phyloP scores from a whole-genome alignment of 495 filamentous ascomycete species.

The Halenospora varia region DNA sequence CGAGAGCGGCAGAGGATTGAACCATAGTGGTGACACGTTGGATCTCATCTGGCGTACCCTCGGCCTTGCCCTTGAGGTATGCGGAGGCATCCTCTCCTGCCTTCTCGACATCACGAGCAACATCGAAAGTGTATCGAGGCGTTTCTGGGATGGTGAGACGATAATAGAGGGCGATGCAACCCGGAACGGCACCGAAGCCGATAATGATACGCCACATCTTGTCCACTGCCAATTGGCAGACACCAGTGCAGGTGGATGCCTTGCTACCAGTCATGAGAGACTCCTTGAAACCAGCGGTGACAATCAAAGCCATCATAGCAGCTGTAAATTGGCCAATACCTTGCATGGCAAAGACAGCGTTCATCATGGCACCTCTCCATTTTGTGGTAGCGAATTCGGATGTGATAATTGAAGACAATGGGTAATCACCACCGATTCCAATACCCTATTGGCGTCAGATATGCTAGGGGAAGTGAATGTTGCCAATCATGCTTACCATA shows the following conservation, averaged over 20 bases:
- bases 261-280: conserved; percentile 56
- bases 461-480: too few species aligned
- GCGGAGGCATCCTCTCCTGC: conserved; percentile 61
- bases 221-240: conserved; percentile 67
- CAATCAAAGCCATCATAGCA: conserved; percentile 66
- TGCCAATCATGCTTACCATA: conserved; percentile 47
- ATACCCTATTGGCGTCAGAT: conserved; percentile 69
- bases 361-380: conserved; percentile 79
- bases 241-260: conserved; percentile 54
- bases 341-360: conserved; percentile 81
- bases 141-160: conserved; percentile 80
- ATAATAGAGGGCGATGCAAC: conserved; percentile 71
- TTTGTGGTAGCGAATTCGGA: conserved; percentile 76
- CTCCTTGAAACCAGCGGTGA: conserved; percentile 67
- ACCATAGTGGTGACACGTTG: conserved; percentile 52
- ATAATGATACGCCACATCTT: conserved; percentile 84
- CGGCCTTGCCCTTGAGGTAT: conserved; percentile 52
- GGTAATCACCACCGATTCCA: conserved; percentile 86
- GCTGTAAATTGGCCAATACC: conserved; percentile 72
- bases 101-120: conserved; percentile 56
- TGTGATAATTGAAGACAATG: conserved; percentile 78
- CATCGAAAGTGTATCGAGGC: conserved; percentile 64
- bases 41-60: conserved; percentile 61
- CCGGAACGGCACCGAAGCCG: conserved; percentile 73
- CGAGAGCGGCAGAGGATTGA: conserved; percentile 48